phyloP scores from a whole-genome alignment of 257 asterid genomes.

The Solanum piurae region DNA sequence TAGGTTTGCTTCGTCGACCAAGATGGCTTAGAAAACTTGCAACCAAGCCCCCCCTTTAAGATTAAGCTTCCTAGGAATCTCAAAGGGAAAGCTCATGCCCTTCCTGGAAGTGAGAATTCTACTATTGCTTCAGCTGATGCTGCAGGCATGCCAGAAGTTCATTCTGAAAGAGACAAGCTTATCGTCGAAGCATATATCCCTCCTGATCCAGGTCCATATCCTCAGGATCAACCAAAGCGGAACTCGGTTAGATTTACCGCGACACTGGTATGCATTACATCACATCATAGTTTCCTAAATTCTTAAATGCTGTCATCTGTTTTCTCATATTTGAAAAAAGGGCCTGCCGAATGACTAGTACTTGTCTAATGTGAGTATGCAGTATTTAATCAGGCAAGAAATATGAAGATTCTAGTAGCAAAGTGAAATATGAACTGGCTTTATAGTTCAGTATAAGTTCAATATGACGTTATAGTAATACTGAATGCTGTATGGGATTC shows the following conservation, averaged over 20 bases:
- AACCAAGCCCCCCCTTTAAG: constrained; percentile 69
- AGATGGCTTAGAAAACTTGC: constrained; percentile 54
- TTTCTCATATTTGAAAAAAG: not conserved
- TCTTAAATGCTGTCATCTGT: not conserved
- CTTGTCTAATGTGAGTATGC: not conserved
- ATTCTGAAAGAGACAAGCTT: constrained; percentile 53
- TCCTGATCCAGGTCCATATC: constrained; percentile 98
- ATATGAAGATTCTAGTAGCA: not conserved
- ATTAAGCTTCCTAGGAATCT: constrained; percentile 57
- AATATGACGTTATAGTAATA: not conserved
- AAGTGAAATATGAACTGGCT: not conserved
- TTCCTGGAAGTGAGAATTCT: constrained; percentile 53
- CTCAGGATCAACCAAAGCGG: constrained; percentile 94
- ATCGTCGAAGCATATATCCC: constrained; percentile 75
- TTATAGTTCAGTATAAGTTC: not conserved
- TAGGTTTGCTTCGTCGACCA: constrained; percentile 71
- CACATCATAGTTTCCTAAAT: not conserved
- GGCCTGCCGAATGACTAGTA: not conserved
- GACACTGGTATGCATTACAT: constrained; percentile 62
- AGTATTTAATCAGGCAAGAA: not conserved
- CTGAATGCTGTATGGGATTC: not conserved
- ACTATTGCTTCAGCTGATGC: constrained; percentile 21
- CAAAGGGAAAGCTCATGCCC: constrained; percentile 45
- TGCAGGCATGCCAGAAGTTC: constrained; percentile 19
- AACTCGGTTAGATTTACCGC: constrained; percentile 89